These are phyloP conservation scores for Magnolia kwangsiensis DNA, from an alignment of 164 flowering plant species.

Conservation along the genomic window DNA sequence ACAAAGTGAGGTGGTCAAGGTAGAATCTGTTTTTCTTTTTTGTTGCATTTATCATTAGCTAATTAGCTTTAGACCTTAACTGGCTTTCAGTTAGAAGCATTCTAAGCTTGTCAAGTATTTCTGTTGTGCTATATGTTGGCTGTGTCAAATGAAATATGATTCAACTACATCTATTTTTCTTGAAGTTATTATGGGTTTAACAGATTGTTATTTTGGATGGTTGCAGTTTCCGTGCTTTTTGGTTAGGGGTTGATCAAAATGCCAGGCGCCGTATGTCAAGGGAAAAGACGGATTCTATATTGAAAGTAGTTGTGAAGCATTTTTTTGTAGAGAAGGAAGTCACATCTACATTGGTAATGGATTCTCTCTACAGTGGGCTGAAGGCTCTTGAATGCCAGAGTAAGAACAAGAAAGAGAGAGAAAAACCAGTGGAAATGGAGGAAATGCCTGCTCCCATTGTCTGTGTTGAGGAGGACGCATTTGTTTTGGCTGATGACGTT, in stretches of 20 bases:
- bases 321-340: slow-evolving; percentile 97
- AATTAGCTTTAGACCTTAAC: neutral
- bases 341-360: slow-evolving; percentile 96
- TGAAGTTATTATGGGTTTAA: neutral
- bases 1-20: slow-evolving; percentile 91
- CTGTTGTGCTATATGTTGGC: neutral
- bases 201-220: slow-evolving; percentile 2
- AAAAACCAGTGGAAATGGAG: slow-evolving; percentile 47
- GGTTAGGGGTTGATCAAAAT: slow-evolving; percentile 78
- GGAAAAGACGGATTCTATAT: slow-evolving; percentile 71
- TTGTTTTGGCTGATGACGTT: slow-evolving; percentile 87
- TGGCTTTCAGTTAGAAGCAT: neutral
- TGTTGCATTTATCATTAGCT: neutral
- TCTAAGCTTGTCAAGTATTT: neutral
- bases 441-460: slow-evolving; percentile 75
- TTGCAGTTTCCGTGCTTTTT: slow-evolving; percentile 83
- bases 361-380: slow-evolving; percentile 92
- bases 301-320: slow-evolving; percentile 82
- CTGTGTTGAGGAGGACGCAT: slow-evolving; percentile 74
- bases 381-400: slow-evolving; percentile 83
- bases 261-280: slow-evolving; percentile 73
- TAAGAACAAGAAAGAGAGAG: slow-evolving; percentile 37
- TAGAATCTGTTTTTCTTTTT: slow-evolving; percentile 15
- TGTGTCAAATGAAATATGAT: neutral
- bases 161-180: neutral